phyloP scores from a whole-genome alignment of 75 land plant genomes.

The Adiantum capillusveneris region DNA sequence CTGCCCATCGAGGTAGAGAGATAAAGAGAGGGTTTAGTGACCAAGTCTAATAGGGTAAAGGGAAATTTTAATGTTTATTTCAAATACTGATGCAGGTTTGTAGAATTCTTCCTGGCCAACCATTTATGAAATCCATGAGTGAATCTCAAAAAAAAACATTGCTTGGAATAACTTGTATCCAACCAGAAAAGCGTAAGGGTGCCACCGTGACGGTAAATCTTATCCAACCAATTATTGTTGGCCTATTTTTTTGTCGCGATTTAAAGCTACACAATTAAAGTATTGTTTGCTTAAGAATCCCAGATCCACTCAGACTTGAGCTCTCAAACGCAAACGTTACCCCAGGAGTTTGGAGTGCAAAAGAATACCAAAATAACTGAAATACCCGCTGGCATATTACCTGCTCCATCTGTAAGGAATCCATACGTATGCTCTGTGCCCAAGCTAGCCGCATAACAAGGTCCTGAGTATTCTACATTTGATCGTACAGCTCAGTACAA shows the following conservation, averaged over 20 bases:
- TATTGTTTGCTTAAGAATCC: no score
- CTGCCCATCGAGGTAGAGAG: slow-evolving; percentile 20
- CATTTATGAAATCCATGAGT: slow-evolving; percentile 5
- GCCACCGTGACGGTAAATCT: slow-evolving; percentile 11
- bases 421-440: no score
- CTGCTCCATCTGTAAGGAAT: slow-evolving; percentile 14
- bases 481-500: not conserved
- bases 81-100: slow-evolving; percentile 8
- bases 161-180: slow-evolving; percentile 11
- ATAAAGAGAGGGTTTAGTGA: not conserved
- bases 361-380: slow-evolving; percentile 8
- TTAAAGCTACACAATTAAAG: no score
- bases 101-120: slow-evolving; percentile 11
- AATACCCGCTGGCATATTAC: slow-evolving; percentile 13
- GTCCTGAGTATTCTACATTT: no score
- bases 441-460: no score
- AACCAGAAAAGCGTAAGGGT: slow-evolving; percentile 3
- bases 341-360: slow-evolving; percentile 18
- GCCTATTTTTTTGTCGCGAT: no score
- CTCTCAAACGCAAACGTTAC: no score
- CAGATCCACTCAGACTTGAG: no score
- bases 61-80: not conserved
- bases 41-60: not conserved
- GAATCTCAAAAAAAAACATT: slow-evolving; percentile 15
- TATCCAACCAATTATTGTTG: no score